Conservation (phyloP, 2,329 filamentous ascomycete species). For the Fusarium anguioides region DNA sequence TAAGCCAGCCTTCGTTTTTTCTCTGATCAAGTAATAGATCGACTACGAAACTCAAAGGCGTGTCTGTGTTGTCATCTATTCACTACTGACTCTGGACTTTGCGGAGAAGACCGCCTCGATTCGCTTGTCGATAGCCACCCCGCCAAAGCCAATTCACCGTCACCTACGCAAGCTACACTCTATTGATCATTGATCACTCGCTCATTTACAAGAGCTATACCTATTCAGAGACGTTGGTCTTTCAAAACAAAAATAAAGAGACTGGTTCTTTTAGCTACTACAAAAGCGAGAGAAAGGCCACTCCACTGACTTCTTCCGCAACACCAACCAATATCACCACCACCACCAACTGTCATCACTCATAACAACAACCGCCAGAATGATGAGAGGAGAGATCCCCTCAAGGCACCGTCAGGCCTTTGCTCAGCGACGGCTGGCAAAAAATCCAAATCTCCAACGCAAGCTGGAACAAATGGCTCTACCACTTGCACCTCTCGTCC, state of each 20-base stretch:
- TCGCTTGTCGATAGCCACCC: constrained; percentile 28
- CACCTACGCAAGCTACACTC: neutral
- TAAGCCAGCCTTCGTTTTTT: neutral
- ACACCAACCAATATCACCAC: neutral
- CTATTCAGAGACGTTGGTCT: constrained; percentile 13
- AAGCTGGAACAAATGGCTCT: constrained; percentile 76
- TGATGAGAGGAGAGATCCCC: constrained; percentile 50
- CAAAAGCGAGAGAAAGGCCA: constrained; percentile 7
- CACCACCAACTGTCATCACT: neutral
- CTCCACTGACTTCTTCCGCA: neutral
- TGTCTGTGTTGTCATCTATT: constrained; percentile 13
- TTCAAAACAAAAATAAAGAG: constrained; percentile 13
- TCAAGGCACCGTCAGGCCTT: constrained; percentile 48
- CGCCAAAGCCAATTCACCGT: constrained; percentile 26
- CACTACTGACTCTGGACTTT: constrained; percentile 4
- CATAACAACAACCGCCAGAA: constrained; percentile 35
- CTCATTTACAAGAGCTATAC: constrained; percentile 7
- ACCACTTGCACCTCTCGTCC: constrained; percentile 73
- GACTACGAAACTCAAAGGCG: constrained; percentile 29
- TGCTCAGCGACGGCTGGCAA: constrained; percentile 50
- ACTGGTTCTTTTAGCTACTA: constrained; percentile 2
- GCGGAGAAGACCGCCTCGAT: constrained; percentile 15
- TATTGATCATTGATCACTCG: constrained; percentile 16
- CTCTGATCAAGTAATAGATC: constrained; percentile 3
- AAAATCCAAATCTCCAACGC: constrained; percentile 63